phyloP scores from a whole-genome alignment of 345 rosid species.

The Geranium rotundifolium region DNA sequence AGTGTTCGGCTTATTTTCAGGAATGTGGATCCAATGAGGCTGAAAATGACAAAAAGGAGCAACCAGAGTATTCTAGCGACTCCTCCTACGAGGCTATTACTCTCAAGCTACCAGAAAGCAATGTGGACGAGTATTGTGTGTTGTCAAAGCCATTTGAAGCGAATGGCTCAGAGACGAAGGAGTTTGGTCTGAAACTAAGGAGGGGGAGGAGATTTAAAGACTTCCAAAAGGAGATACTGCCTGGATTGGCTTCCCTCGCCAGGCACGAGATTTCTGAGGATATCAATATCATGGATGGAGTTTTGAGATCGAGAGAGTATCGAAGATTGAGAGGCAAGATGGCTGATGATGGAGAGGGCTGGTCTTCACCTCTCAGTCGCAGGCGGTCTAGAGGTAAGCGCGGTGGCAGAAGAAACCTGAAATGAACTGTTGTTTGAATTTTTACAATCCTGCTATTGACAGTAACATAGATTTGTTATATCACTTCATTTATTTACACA shows the following conservation, averaged over 20 bases:
- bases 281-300: conserved; percentile 56
- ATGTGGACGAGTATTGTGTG: conserved; percentile 31
- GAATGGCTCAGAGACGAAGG: conserved; percentile 26
- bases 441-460: background rate
- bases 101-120: conserved; percentile 37
- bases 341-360: conserved; percentile 28
- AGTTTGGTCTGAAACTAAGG: conserved; percentile 43
- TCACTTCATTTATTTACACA: background rate
- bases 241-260: conserved; percentile 48
- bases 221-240: conserved; percentile 70
- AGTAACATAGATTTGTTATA: too few relatives aligned
- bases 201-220: conserved; percentile 81
- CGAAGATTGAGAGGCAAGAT: conserved; percentile 38
- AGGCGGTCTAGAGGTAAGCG: conserved; percentile 18
- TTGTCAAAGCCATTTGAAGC: conserved; percentile 49
- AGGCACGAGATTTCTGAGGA: conserved; percentile 67
- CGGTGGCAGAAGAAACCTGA: conserved; percentile 16
- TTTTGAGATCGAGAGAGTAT: conserved; percentile 73
- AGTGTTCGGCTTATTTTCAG: conserved; percentile 14
- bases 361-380: conserved; percentile 28
- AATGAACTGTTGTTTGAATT: conserved; percentile 8
- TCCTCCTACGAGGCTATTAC: conserved; percentile 52
- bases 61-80: conserved; percentile 37
- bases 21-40: conserved; percentile 16
- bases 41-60: conserved; percentile 16